Evolutionary conservation across 208 protist species (phyloP).

Genomic region (Crithidia bombi): DNA sequence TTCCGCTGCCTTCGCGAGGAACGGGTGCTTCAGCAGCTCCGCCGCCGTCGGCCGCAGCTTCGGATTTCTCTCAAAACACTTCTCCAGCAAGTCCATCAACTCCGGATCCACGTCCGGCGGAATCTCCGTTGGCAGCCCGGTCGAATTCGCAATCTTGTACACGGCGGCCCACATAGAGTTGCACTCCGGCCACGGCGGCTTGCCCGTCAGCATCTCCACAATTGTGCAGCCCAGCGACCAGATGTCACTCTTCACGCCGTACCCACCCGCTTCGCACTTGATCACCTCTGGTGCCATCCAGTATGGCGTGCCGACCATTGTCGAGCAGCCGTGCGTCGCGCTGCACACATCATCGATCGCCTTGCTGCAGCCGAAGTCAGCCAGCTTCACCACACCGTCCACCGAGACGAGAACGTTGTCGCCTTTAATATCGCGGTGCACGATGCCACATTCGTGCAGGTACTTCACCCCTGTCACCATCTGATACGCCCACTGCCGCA

Average conservation of each 20-base stretch:
- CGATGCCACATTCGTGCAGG: constrained; percentile 87
- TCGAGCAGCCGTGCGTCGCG: constrained; percentile 74
- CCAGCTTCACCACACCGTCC: constrained; percentile 89
- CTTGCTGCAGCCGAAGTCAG: constrained; percentile 93
- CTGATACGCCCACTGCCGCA: constrained; percentile 89
- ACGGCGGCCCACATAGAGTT: constrained; percentile 89
- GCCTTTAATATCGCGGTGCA: constrained; percentile 93
- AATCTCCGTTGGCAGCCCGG: constrained; percentile 84
- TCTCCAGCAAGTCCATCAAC: constrained; percentile 76
- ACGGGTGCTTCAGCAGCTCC: constrained; percentile 75
- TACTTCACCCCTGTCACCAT: constrained; percentile 92
- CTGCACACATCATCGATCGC: constrained; percentile 84
- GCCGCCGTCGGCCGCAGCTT: constrained; percentile 64
- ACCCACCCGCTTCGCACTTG: constrained; percentile 85
- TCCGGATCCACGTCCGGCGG: constrained; percentile 72
- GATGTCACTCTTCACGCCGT: constrained; percentile 94
- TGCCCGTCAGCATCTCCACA: constrained; percentile 94
- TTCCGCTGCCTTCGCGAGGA: constrained; percentile 47
- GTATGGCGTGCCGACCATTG: constrained; percentile 91
- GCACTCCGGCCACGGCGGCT: constrained; percentile 90
- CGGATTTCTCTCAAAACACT: constrained; percentile 86
- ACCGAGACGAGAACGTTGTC: constrained; percentile 90
- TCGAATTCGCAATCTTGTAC: constrained; percentile 89
- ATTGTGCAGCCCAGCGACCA: constrained; percentile 95
- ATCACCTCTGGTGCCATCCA: constrained; percentile 95